Evolutionary conservation across 768 basidiomycete genomes (phyloP).

Genomic region (Phylloporus arenicola): DNA sequence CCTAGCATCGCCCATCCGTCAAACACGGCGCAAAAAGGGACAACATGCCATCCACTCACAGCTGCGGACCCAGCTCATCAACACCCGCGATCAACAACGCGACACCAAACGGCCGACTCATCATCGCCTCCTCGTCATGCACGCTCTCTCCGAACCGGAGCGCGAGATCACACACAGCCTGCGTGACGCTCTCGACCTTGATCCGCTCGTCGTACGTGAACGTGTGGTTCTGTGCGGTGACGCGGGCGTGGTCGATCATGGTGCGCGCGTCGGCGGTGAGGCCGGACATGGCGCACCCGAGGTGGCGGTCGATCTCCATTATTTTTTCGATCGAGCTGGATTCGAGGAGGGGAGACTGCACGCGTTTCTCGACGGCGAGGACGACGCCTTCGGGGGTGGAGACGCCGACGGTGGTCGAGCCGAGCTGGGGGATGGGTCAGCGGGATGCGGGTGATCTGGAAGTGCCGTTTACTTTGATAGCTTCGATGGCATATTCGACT

Average conservation of each 20-base stretch:
- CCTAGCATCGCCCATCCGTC: constrained; percentile 37
- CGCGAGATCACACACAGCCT: constrained; percentile 96
- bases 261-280: constrained; percentile 97
- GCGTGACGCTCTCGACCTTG: constrained; percentile 96
- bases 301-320: constrained; percentile 97
- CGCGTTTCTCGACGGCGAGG: constrained; percentile 96
- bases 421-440: constrained; percentile 55
- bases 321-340: constrained; percentile 97
- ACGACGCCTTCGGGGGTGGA: constrained; percentile 86
- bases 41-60: constrained; percentile 49
- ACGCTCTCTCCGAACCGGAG: constrained; percentile 98
- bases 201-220: constrained; percentile 97
- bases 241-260: constrained; percentile 99
- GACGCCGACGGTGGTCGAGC: constrained; percentile 96
- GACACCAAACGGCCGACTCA: constrained; percentile 99
- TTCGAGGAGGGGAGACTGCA: constrained; percentile 93
- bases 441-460: neutral
- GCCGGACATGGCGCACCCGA: constrained; percentile 97
- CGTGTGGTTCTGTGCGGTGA: constrained; percentile 90
- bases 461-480: constrained; percentile 75
- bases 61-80: constrained; percentile 91
- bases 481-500: constrained; percentile 99
- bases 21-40: neutral
- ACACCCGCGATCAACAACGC: constrained; percentile 96
- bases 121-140: constrained; percentile 97